Evolutionary conservation across 192 early-diverging fungal species (phyloP).

Genomic region (Helicostylum pulchrum): DNA sequence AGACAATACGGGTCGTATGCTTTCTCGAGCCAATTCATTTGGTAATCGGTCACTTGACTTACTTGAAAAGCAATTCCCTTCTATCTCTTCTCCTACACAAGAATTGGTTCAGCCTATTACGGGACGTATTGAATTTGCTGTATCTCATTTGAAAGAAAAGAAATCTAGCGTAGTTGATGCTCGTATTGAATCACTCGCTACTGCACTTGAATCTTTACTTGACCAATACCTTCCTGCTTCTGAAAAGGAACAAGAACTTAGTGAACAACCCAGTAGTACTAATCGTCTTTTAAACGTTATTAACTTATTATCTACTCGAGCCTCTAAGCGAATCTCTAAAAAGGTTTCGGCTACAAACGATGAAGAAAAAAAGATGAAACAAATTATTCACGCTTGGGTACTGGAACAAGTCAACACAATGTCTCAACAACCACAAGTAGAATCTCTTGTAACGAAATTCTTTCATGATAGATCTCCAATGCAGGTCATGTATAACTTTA

Average conservation of each 20-base stretch:
- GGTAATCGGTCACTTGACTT: slow-evolving; percentile 20
- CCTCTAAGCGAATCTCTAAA: background rate
- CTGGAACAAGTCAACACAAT: slow-evolving; percentile 3
- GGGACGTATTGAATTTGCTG: background rate
- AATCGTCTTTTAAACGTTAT: background rate
- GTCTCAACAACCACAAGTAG: background rate
- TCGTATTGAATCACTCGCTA: slow-evolving; percentile 4
- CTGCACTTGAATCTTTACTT: background rate
- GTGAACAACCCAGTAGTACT: background rate
- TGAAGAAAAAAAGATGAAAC: slow-evolving; percentile 11
- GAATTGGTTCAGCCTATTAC: slow-evolving; percentile 6
- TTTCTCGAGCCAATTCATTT: slow-evolving; percentile 19
- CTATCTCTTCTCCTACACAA: slow-evolving; percentile 20
- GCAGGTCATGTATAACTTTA: slow-evolving; percentile 12
- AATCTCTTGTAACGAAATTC: background rate
- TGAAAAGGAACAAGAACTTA: background rate
- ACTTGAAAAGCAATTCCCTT: slow-evolving; percentile 18
- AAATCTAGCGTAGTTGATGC: background rate
- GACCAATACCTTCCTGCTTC: slow-evolving; percentile 10
- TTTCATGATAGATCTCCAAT: background rate
- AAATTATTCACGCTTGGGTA: slow-evolving; percentile 4
- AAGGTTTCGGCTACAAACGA: background rate
- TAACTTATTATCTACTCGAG: slow-evolving; percentile 1
- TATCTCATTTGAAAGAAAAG: background rate
- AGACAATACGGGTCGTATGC: background rate